Evolutionary conservation across 768 basidiomycete species (phyloP).

Genomic region (Lentinula lateritia): DNA sequence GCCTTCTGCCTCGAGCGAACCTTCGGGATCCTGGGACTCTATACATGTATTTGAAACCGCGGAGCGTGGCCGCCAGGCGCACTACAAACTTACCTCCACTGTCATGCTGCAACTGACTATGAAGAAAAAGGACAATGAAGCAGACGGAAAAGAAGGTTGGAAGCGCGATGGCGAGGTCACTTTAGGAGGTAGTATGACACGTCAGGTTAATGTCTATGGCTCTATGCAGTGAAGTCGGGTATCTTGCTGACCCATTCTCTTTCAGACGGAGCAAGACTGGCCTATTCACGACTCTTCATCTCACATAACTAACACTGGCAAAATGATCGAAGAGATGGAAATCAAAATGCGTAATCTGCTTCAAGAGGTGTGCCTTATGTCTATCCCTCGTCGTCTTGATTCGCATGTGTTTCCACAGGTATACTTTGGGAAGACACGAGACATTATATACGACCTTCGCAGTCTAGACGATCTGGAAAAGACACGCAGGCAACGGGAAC

Average conservation of each 20-base stretch:
- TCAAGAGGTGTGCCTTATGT: conserved; percentile 56
- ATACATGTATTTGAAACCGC: conserved; percentile 95
- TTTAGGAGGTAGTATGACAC: conserved; percentile 94
- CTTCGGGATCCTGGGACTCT: conserved; percentile 93
- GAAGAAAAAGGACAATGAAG: conserved; percentile 29
- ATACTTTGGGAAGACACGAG: conserved; percentile 95
- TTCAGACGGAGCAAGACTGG: conserved; percentile 81
- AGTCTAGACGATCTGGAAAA: conserved; percentile 83
- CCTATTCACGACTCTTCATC: conserved; percentile 73
- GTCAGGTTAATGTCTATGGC: conserved; percentile 60
- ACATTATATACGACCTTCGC: conserved; percentile 89
- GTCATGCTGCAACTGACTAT: conserved; percentile 91
- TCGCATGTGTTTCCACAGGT: conserved; percentile 40
- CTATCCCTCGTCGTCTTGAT: background rate
- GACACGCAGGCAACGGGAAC: conserved; percentile 70
- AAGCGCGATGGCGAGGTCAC: conserved; percentile 72
- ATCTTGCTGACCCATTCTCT: conserved; percentile 7
- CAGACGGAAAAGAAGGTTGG: conserved; percentile 35
- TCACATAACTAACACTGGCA: conserved; percentile 91
- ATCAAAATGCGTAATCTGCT: conserved; percentile 97
- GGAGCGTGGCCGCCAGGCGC: conserved; percentile 89
- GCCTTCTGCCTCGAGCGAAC: conserved; percentile 48
- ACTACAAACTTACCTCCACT: conserved; percentile 96
- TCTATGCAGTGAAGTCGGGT: background rate
- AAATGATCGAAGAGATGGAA: conserved; percentile 98